A percentile compares a stretch with the other conserved stretches of the same genome.
Conservation (phyloP, 163 green algal genomes). For the Chlamydomonas reinhardtii region DNA sequence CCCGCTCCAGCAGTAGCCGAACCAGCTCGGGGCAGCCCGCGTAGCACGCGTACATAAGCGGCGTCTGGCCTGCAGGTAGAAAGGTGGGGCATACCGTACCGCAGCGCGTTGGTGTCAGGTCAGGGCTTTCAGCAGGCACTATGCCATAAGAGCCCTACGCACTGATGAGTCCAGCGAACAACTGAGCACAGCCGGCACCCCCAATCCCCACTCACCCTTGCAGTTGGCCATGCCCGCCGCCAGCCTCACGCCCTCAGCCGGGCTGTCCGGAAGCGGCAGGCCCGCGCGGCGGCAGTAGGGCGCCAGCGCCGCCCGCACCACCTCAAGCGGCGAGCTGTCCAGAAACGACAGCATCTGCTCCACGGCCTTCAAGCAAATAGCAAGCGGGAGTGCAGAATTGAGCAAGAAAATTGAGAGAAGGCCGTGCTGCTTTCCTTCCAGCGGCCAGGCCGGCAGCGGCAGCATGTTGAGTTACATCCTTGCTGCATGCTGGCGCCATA, state of each 20-base stretch:
- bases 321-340: background rate
- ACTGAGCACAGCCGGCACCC: too few species aligned
- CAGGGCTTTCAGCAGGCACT: too few species aligned
- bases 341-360: background rate
- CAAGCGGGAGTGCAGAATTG: background rate
- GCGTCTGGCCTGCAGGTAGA: background rate
- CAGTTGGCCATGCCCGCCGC: background rate
- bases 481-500: too few species aligned
- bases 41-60: conserved; percentile 25
- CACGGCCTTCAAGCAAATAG: background rate
- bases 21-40: conserved; percentile 26
- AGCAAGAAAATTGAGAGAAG: too few species aligned
- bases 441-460: too few species aligned
- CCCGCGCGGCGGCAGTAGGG: conserved; percentile 5
- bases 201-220: background rate
- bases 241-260: background rate
- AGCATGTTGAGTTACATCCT: too few species aligned
- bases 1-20: conserved; percentile 16
- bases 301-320: background rate
- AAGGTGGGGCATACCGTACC: too few species aligned
- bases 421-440: too few species aligned
- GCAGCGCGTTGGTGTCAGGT: too few species aligned
- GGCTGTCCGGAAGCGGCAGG: background rate
- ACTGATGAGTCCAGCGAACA: too few species aligned
- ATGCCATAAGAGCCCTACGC: too few species aligned